phyloP scores from a whole-genome alignment of 495 filamentous ascomycete genomes.

The Bombardia bombarda region DNA sequence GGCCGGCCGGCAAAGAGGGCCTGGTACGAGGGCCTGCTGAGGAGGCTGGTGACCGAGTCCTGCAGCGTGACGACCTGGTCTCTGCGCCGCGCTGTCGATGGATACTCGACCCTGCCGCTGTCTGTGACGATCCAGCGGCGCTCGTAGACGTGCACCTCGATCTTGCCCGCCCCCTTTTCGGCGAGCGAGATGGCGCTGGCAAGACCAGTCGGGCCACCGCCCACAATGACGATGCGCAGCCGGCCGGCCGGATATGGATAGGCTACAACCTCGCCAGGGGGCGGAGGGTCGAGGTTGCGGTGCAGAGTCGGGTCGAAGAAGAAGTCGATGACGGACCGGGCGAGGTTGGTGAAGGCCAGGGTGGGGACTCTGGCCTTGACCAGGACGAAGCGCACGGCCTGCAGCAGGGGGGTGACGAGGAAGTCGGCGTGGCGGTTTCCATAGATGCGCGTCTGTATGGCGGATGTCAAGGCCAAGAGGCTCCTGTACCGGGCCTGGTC shows the following conservation, averaged over 20 bases:
- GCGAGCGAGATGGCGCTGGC: constrained; percentile 30
- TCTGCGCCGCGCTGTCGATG: constrained; percentile 15
- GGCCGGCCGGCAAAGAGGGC: constrained; percentile 23
- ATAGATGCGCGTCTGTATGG: constrained; percentile 22
- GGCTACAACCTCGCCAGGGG: constrained; percentile 13
- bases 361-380: constrained; percentile 24
- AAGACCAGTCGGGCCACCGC: constrained; percentile 27
- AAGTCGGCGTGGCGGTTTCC: constrained; percentile 25
- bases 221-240: constrained; percentile 23
- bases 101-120: constrained; percentile 19
- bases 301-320: constrained; percentile 31
- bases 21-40: constrained; percentile 16
- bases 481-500: constrained; percentile 12
- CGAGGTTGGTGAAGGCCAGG: constrained; percentile 13
- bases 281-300: constrained; percentile 20
- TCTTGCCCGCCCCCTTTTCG: constrained; percentile 23
- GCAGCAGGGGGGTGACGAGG: constrained; percentile 21
- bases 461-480: constrained; percentile 16
- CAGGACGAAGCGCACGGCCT: constrained; percentile 28
- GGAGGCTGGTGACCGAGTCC: constrained; percentile 24
- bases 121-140: constrained; percentile 17
- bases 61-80: constrained; percentile 29
- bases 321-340: constrained; percentile 24
- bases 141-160: constrained; percentile 29
- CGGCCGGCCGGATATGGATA: constrained; percentile 26